Evolutionary conservation across 352 stramenopile genomes (phyloP).

Genomic region (Phytophthora capsici): DNA sequence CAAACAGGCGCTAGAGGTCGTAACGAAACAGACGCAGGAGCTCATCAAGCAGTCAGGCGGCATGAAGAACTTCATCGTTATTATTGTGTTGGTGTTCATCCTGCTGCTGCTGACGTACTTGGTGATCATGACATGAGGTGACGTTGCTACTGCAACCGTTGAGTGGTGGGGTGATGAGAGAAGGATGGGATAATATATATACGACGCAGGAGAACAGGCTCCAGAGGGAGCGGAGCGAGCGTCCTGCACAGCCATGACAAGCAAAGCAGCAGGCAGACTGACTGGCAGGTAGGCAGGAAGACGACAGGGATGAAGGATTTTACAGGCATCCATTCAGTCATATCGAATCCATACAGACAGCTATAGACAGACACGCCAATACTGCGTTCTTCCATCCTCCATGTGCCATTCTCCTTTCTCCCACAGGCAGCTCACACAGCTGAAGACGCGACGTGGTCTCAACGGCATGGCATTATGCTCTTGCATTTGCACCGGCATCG

Average conservation of each 20-base stretch:
- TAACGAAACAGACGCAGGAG: constrained; percentile 89
- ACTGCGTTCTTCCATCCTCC: constrained; percentile 29
- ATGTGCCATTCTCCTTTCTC: constrained; percentile 28
- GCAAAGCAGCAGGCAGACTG: constrained; percentile 3
- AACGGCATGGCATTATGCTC: background rate
- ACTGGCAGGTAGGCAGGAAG: constrained; percentile 25
- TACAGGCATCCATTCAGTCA: constrained; percentile 52
- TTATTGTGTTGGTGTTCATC: constrained; percentile 87
- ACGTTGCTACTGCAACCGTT: background rate
- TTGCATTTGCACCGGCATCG: constrained; percentile 6
- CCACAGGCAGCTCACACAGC: constrained; percentile 15
- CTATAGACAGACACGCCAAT: constrained; percentile 42
- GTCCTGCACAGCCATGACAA: constrained; percentile 1
- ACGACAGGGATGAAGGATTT: constrained; percentile 37
- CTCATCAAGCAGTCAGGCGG: constrained; percentile 87
- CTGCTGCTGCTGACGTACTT: constrained; percentile 87
- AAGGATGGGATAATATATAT: constrained; percentile 38
- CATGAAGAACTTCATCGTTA: constrained; percentile 89
- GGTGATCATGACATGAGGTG: constrained; percentile 86
- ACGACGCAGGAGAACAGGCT: constrained; percentile 8
- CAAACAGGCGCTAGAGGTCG: constrained; percentile 68
- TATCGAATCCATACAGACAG: constrained; percentile 44
- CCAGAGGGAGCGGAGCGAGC: background rate
- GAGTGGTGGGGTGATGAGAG: no score
- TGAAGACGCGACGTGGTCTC: constrained; percentile 6